Evolutionary conservation across 164 flowering plant species (phyloP).

Genomic region (Cinnamomum chago): DNA sequence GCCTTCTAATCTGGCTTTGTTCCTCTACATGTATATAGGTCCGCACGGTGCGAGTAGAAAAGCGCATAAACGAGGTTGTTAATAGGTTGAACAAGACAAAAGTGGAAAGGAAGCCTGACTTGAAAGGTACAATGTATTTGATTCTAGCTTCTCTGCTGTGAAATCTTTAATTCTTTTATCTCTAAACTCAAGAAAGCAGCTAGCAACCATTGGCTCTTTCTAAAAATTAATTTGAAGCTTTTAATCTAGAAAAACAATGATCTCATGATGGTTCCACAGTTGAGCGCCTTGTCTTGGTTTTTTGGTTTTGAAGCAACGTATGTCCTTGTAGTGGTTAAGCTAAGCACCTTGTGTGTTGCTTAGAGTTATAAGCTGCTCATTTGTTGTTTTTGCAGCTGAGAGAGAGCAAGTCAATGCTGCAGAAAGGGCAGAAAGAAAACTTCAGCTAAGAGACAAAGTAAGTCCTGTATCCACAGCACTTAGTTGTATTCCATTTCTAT

Average conservation of each 20-base stretch:
- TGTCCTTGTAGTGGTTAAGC: too few species aligned
- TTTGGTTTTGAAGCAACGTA: too few species aligned
- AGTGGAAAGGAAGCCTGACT: slow-evolving; percentile 83
- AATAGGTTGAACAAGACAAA: slow-evolving; percentile 91
- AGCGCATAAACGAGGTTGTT: slow-evolving; percentile 88
- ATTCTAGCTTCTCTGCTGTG: too few species aligned
- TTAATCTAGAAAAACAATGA: too few species aligned
- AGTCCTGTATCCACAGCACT: slow-evolving; percentile 20
- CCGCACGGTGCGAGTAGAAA: slow-evolving; percentile 88
- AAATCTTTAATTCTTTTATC: too few species aligned
- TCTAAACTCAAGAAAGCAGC: too few species aligned
- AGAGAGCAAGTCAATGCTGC: slow-evolving; percentile 89
- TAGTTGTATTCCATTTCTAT: background rate
- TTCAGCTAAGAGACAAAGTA: slow-evolving; percentile 79
- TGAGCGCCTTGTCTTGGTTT: too few species aligned
- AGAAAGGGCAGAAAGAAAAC: slow-evolving; percentile 87
- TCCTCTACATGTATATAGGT: slow-evolving; percentile 41
- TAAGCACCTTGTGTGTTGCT: background rate
- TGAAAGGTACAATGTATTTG: slow-evolving; percentile 54
- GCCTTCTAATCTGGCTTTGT: too few species aligned
- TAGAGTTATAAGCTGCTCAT: background rate
- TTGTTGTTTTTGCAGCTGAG: slow-evolving; percentile 58
- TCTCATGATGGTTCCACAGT: too few species aligned
- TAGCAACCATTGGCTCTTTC: too few species aligned
- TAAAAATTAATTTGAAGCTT: too few species aligned